A percentile compares a stretch with the other conserved stretches of the same genome.
Evolutionary conservation across 495 filamentous ascomycete species (phyloP).

Genomic region (Tetracladium marchalianum): DNA sequence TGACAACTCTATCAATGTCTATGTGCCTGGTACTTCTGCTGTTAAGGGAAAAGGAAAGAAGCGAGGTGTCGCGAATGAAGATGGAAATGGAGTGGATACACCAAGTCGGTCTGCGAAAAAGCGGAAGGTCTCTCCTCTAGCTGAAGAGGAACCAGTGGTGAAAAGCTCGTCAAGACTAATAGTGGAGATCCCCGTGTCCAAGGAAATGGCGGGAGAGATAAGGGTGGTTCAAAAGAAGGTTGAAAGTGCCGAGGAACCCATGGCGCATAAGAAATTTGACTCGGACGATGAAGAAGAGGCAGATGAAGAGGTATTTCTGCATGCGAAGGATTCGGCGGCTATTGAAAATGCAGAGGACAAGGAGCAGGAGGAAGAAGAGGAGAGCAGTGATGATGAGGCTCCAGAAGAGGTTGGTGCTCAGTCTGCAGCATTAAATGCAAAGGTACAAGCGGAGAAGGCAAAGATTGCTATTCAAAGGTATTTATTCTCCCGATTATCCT

Average conservation of each 20-base stretch:
- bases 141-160: conserved; percentile 5
- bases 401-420: conserved; percentile 14
- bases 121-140: conserved; percentile 12
- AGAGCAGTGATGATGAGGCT: conserved; percentile 17
- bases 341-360: too few relatives aligned
- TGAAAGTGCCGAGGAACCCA: too few relatives aligned
- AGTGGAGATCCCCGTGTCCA: too few relatives aligned
- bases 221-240: too few relatives aligned
- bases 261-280: not conserved
- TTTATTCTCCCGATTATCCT: not conserved
- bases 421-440: conserved; percentile 8
- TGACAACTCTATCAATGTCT: conserved; percentile 4
- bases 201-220: too few relatives aligned
- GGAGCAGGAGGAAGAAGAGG: too few relatives aligned
- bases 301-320: too few relatives aligned
- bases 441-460: conserved; percentile 7
- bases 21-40: conserved; percentile 3
- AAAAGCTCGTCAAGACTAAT: too few relatives aligned
- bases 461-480: conserved; percentile 13
- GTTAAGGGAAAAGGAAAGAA: not conserved
- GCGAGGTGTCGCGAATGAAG: not conserved
- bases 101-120: not conserved
- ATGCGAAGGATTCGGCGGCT: too few relatives aligned
- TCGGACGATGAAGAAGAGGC: conserved; percentile 3
- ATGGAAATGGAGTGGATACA: not conserved